Percentiles rank a stretch among this genome's conserved stretches.
Conservation (phyloP, 495 filamentous ascomycete species). For the Viridothelium virens region DNA sequence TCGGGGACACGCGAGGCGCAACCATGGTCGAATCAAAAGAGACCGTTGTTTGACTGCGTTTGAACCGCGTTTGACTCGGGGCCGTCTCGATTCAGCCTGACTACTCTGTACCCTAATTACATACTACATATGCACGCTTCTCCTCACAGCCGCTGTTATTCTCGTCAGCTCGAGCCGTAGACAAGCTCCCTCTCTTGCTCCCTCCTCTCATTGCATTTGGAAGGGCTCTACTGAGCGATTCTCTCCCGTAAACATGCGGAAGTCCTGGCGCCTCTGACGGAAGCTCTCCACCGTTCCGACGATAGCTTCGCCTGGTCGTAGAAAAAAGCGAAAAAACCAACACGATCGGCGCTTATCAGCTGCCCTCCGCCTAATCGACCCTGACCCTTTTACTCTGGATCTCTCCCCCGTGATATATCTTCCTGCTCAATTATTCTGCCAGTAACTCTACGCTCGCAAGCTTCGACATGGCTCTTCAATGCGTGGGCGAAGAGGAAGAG, state of each 20-base stretch:
- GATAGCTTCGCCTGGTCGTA: neutral
- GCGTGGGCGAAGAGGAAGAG: slow-evolving; percentile 21
- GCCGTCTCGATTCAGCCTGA: neutral
- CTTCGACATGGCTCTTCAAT: slow-evolving; percentile 3
- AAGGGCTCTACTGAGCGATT: neutral
- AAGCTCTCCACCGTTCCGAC: neutral
- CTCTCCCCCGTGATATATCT: neutral
- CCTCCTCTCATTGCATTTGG: neutral
- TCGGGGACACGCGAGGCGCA: neutral
- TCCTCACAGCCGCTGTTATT: neutral
- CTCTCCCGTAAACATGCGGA: neutral
- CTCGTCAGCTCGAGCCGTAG: slow-evolving; percentile 6
- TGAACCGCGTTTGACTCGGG: neutral
- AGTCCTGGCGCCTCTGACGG: neutral
- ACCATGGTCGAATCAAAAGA: neutral
- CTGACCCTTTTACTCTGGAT: neutral
- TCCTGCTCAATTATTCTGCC: neutral
- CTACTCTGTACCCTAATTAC: no score
- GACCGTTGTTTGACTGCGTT: neutral
- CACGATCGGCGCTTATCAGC: slow-evolving; percentile 5
- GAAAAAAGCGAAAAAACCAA: neutral
- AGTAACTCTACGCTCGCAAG: neutral
- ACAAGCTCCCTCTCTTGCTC: neutral
- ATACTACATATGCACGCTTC: neutral
- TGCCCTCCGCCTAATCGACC: neutral